These are phyloP conservation scores for Dittrichia graveolens DNA, from an alignment of 129 eudicot species.

Conservation along the genomic window DNA sequence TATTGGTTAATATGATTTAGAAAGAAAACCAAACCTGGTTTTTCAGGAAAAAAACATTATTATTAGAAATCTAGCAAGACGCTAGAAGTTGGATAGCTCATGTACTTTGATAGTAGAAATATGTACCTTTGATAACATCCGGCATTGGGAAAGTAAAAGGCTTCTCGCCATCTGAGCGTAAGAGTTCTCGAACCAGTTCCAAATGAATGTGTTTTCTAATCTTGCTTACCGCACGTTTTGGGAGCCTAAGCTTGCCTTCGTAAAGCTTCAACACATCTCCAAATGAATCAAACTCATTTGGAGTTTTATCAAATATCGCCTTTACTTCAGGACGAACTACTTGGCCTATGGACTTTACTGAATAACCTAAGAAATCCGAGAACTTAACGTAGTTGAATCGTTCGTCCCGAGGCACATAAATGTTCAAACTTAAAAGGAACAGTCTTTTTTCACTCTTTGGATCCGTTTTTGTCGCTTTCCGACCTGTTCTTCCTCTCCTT, in stretches of 20 bases:
- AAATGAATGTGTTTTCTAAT: conserved; percentile 44
- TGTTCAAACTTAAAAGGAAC: conserved; percentile 54
- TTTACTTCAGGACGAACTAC: conserved; percentile 59
- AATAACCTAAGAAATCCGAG: conserved; percentile 74
- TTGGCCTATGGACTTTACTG: conserved; percentile 68
- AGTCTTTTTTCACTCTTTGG: conserved; percentile 57
- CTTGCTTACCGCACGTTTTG: conserved; percentile 20
- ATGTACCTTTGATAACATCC: conserved; percentile 74
- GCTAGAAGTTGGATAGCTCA: too few relatives aligned
- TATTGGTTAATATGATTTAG: too few relatives aligned
- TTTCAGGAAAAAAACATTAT: too few relatives aligned
- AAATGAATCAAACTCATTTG: conserved; percentile 67
- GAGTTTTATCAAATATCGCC: conserved; percentile 57
- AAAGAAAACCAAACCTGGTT: too few relatives aligned
- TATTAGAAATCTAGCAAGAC: too few relatives aligned
- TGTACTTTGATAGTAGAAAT: background rate
- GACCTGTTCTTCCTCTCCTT: conserved; percentile 82
- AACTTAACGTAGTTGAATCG: conserved; percentile 60
- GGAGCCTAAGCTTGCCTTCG: conserved; percentile 44
- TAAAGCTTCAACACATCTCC: conserved; percentile 54
- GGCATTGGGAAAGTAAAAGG: conserved; percentile 69
- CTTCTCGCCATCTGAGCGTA: conserved; percentile 61
- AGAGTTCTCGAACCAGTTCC: conserved; percentile 62
- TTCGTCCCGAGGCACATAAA: conserved; percentile 80
- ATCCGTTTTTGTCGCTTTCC: conserved; percentile 61